Evolutionary conservation across 108 stramenopile species (phyloP).

Genomic region (Craspedostauros australis): DNA sequence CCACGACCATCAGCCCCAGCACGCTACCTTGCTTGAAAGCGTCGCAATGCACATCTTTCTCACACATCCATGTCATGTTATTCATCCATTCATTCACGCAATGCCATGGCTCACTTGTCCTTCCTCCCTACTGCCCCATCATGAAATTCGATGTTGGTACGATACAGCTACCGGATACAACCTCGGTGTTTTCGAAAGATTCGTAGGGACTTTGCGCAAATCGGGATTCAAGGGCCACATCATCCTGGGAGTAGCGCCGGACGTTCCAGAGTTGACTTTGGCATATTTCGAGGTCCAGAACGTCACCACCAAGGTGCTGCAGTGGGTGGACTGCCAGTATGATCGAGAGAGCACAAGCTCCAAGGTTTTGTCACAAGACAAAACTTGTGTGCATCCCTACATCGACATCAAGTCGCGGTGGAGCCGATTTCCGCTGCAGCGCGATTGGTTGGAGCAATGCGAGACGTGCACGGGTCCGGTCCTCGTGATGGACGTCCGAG

Average conservation of each 20-base stretch:
- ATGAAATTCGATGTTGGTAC: too few relatives aligned
- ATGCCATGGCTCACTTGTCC: too few relatives aligned
- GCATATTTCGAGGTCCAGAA: constrained; percentile 41
- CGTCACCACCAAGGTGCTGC: constrained; percentile 46
- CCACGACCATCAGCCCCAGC: too few relatives aligned
- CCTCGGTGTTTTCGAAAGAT: constrained; percentile 30
- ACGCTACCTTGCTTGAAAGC: too few relatives aligned
- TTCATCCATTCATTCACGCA: too few relatives aligned
- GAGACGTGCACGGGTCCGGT: constrained; percentile 66
- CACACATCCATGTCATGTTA: too few relatives aligned
- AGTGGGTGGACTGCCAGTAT: not conserved
- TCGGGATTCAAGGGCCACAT: constrained; percentile 49
- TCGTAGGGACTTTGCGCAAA: constrained; percentile 60
- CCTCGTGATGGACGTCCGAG: constrained; percentile 55
- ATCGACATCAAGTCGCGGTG: constrained; percentile 51
- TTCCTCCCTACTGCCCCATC: too few relatives aligned
- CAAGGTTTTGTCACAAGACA: constrained; percentile 7
- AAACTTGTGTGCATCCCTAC: constrained; percentile 35
- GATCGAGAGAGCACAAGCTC: not conserved
- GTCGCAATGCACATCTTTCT: too few relatives aligned
- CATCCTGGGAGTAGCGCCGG: constrained; percentile 45
- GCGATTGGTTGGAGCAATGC: constrained; percentile 62
- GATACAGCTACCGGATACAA: constrained; percentile 37
- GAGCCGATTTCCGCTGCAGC: constrained; percentile 51
- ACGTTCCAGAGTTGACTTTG: constrained; percentile 9